Percentiles rank a stretch among this genome's conserved stretches.
phyloP scores from a whole-genome alignment of 306 rosid genomes.

The cucumber (Cucumis sativus) region DNA sequence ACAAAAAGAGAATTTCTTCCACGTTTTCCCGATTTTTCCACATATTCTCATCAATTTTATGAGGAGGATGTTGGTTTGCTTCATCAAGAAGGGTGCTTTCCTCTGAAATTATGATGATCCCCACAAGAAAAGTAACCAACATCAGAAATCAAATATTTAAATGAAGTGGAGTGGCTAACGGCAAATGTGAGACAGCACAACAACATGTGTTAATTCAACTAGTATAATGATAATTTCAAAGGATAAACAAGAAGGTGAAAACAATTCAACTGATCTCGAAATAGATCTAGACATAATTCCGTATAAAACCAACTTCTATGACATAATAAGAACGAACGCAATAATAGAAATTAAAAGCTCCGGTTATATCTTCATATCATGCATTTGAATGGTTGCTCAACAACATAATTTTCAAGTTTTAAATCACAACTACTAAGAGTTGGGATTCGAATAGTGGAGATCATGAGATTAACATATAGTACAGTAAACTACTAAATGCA shows the following conservation, averaged over 20 bases:
- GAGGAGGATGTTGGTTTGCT: conserved; percentile 54
- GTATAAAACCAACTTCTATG: not conserved
- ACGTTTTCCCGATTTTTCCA: conserved; percentile 94
- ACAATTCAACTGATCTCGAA: not conserved
- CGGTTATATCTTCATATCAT: not conserved
- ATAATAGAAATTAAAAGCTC: not conserved
- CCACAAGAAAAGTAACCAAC: not conserved
- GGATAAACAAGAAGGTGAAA: not conserved
- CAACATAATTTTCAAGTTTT: not conserved
- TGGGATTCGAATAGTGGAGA: not conserved
- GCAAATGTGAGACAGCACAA: not conserved
- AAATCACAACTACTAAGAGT: too few relatives aligned
- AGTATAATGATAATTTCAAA: not conserved
- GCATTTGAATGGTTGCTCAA: not conserved
- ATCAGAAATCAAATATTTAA: not conserved
- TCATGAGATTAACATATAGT: not conserved
- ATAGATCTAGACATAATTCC: not conserved
- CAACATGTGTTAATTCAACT: not conserved
- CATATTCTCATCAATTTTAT: conserved; percentile 92
- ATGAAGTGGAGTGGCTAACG: not conserved
- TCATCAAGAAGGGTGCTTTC: conserved; percentile 41
- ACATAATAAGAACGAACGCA: not conserved
- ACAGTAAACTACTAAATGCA: not conserved
- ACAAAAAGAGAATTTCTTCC: conserved; percentile 65
- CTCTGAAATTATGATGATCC: conserved; percentile 22